These are phyloP conservation scores for Hevea brasiliensis DNA, from an alignment of 345 rosid species.

Conservation along the genomic window DNA sequence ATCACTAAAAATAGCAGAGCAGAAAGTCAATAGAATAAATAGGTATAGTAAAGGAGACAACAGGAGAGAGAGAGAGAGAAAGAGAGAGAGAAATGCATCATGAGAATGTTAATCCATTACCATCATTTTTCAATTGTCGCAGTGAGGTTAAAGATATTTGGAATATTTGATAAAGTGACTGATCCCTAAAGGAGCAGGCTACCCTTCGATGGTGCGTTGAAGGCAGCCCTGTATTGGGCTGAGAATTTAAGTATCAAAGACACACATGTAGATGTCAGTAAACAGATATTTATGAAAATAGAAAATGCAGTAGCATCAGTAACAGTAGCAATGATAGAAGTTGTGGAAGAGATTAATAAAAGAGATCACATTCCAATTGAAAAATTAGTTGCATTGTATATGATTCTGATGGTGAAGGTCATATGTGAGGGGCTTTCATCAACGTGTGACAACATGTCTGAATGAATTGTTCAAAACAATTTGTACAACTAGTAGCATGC, in stretches of 20 bases:
- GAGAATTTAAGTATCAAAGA: slow-evolving; percentile 31
- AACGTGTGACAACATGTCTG: not conserved
- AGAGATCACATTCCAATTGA: not conserved
- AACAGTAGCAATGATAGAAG: not conserved
- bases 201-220: slow-evolving; percentile 89
- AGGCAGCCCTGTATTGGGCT: slow-evolving; percentile 81
- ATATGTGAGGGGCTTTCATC: not conserved
- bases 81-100: not conserved
- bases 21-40: not conserved
- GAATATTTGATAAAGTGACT: slow-evolving; percentile 86
- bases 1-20: slow-evolving; percentile 3
- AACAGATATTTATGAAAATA: not conserved
- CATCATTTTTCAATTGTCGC: slow-evolving; percentile 86
- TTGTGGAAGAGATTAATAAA: not conserved
- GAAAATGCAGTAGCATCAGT: not conserved
- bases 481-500: not conserved
- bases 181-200: slow-evolving; percentile 92
- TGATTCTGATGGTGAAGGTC: not conserved
- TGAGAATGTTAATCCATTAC: slow-evolving; percentile 38
- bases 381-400: not conserved
- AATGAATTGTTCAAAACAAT: not conserved
- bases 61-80: not conserved
- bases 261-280: slow-evolving; percentile 29
- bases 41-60: not conserved
- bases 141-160: slow-evolving; percentile 90